Base-by-base conservation (phyloP, 257 asterid species). In the Primulina huaijiensis region DNA sequence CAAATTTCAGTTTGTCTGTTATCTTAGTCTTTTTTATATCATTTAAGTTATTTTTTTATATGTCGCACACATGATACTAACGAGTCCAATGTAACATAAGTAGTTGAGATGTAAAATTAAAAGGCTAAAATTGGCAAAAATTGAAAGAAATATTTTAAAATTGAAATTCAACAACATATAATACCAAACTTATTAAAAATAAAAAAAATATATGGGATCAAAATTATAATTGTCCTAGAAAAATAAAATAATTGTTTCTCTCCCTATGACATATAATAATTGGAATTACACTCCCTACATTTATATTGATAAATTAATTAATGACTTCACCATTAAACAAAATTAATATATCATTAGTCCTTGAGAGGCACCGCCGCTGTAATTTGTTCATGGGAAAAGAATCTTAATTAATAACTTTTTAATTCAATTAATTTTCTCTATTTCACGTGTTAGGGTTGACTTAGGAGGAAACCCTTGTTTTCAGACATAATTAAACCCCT, bases 361-460 rank as follows among this genome's bases (percentile, higher is more conserved):
- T 70, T 50, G 40, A 64, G 65, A 53, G 66, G 75, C 78, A 77
- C 78, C 81, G 76, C 74, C 67, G 60, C 25, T 19, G 8, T 34
- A 27, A 64, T 55, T 64, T 52, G 52, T 65, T 69, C 17, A 9
- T 55, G 25, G 27, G 52, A 7, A n/a, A 8, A 37, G 38, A 8
- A 27, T 30, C 53, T 31, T 30, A 52, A 65, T 68, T 62, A 57
- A 62, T 1, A 17, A 59, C 38, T 33, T 14, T 61, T 14, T 11
- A 2, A 35, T 19, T 35, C 38, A 16, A 38, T 33, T 34, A 16
- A 1, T 46, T 27, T 11, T 16, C 23, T 57, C 43, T 61, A 74
- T 78, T 74, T 78, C 90, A 87, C 90, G 78, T 87, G 90, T 79
- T 60, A 62, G 62, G 75, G 85, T 82, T 85, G 86, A 82, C 82